Evolutionary conservation across 768 basidiomycete species (phyloP).

Genomic region (Termitomyces sp.): DNA sequence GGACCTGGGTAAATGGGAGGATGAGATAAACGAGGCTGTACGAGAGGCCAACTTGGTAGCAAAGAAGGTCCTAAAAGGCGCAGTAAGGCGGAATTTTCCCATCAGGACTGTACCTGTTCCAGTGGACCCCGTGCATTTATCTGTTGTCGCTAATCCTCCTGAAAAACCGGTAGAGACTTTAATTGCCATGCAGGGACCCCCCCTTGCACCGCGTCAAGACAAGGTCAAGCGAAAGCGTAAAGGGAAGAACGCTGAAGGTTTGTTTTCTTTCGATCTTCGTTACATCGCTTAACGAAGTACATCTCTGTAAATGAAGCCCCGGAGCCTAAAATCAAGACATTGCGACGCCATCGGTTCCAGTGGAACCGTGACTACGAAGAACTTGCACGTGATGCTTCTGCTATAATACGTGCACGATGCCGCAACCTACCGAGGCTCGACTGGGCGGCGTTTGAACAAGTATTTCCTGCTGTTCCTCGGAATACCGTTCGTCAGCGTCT

Average conservation of each 20-base stretch:
- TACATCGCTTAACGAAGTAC: not conserved
- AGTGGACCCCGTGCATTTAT: slow-evolving; percentile 25
- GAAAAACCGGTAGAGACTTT: slow-evolving; percentile 48
- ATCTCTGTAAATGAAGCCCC: slow-evolving; percentile 1
- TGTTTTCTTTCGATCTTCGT: not conserved
- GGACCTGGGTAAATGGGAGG: slow-evolving; percentile 55
- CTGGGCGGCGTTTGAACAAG: slow-evolving; percentile 67
- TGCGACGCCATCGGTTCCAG: slow-evolving; percentile 62
- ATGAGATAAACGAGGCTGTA: slow-evolving; percentile 49
- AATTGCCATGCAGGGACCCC: slow-evolving; percentile 47
- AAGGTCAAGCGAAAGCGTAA: slow-evolving; percentile 28
- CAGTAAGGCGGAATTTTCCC: slow-evolving; percentile 16
- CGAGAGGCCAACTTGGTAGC: slow-evolving; percentile 47
- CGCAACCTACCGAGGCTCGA: slow-evolving; percentile 54
- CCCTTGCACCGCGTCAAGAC: slow-evolving; percentile 19
- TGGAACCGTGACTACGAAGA: slow-evolving; percentile 91
- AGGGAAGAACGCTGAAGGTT: slow-evolving; percentile 26
- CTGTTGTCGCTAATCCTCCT: slow-evolving; percentile 34
- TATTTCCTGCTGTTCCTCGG: slow-evolving; percentile 72
- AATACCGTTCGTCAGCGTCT: slow-evolving; percentile 70
- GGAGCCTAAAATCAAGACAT: slow-evolving; percentile 16
- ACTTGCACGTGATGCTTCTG: slow-evolving; percentile 76
- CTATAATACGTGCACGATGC: slow-evolving; percentile 77
- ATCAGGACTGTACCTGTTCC: slow-evolving; percentile 16
- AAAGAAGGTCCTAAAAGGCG: slow-evolving; percentile 35